Base-by-base conservation (phyloP, 208 protist species). In the Acanthamoeba sp. region DNA sequence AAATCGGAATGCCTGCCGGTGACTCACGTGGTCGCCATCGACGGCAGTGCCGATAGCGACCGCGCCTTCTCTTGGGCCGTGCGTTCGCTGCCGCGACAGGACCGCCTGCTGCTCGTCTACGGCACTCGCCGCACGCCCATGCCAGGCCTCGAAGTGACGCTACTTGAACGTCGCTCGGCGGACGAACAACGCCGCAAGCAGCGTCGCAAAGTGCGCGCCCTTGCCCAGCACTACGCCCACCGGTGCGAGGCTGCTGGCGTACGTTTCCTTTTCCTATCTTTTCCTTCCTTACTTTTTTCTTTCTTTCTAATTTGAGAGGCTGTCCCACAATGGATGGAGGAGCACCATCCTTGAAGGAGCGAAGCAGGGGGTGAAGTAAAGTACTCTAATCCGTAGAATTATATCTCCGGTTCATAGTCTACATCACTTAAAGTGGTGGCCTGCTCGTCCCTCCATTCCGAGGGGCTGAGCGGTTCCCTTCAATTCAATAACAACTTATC, bases 201-300 rank as follows among this genome's bases (percentile, higher is more conserved):
- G 29, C 29, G 29, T 7, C 66, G 66, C 66, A 29, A 38, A 20
- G 36, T 14, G 9, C 66, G 29, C 36, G 29, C 66, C 9, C 66
- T 76, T 7, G 66, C 66, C n/a, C 66, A 76, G 66, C 66, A 76
- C 66, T 76, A 76, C 66, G 66, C 66, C 22, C n/a, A n/a, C 66
- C 66, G 66, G 1, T 76, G 66, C 29, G 66, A 34, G 32, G 66
- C 1, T 20, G 22, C 66, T 36, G 66, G 36, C 29, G 66, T 76
- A 76, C 5, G 1, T 9, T 22, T 9, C 27, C 18, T 69, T 69
- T 27, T 6, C 29, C 7, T 9, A 27, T 9, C n/a, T 69, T 20
- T 34, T 48, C 10, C 42, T 3, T 48, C 42, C 42, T 50, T 50
- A 6, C 9, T 50, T 50, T 14, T 50, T 50, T 48, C 45, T 48